phyloP scores from a whole-genome alignment of 805 yeast genomes.

The Saccharomycopsis sp. region DNA sequence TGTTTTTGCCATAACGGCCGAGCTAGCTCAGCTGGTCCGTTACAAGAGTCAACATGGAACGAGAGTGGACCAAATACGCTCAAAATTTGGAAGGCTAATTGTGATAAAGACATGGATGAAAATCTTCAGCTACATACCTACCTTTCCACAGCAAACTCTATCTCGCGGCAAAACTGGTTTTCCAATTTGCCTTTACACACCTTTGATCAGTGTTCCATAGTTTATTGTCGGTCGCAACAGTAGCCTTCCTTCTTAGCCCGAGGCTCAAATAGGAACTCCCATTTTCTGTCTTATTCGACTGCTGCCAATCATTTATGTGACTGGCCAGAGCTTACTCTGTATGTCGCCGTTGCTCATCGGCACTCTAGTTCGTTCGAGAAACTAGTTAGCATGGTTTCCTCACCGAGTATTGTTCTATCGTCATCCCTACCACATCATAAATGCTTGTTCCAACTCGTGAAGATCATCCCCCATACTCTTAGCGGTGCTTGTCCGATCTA shows the following conservation, averaged over 20 bases:
- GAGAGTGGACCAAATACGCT: too few species aligned
- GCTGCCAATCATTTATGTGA: too few species aligned
- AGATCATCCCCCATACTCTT: not conserved
- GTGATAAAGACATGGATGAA: not conserved
- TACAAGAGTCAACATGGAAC: too few species aligned
- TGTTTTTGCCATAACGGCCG: too few species aligned
- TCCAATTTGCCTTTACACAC: not conserved
- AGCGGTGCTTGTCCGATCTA: too few species aligned
- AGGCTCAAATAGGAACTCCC: not conserved
- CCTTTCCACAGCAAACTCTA: not conserved
- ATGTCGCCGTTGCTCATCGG: too few species aligned
- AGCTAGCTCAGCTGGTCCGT: too few species aligned
- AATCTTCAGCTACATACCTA: not conserved
- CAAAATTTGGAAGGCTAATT: not conserved
- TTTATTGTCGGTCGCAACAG: not conserved
- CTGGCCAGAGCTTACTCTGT: too few species aligned
- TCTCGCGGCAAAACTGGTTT: not conserved
- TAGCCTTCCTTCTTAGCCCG: too few species aligned
- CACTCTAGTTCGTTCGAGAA: not conserved
- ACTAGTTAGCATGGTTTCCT: not conserved
- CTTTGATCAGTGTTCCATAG: not conserved
- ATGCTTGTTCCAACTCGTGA: too few species aligned
- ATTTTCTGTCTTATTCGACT: not conserved
- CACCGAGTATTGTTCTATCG: too few species aligned
- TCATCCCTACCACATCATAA: too few species aligned